These are phyloP conservation scores for Trypanosoma cruzi DNA, from an alignment of 208 protist species.

Conservation along the genomic window DNA sequence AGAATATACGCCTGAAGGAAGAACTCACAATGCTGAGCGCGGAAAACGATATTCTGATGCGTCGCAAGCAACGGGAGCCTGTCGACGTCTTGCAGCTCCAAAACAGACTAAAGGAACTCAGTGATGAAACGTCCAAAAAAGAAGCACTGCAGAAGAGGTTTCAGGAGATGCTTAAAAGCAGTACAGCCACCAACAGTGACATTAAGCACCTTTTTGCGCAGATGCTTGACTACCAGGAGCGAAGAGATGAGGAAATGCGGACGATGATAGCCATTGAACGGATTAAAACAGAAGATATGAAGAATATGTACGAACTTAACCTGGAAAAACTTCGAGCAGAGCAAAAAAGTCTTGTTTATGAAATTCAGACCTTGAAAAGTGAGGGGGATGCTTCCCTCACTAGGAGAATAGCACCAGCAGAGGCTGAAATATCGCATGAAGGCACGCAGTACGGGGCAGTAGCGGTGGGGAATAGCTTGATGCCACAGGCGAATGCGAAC, in stretches of 20 bases:
- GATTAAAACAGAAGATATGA: conserved; percentile 55
- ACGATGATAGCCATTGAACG: conserved; percentile 59
- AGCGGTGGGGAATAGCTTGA: not conserved
- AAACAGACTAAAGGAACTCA: conserved; percentile 30
- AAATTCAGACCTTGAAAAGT: not conserved
- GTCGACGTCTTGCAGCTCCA: conserved; percentile 27
- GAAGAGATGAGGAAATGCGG: conserved; percentile 44
- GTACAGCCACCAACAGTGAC: conserved; percentile 45
- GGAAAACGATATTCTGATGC: conserved; percentile 35
- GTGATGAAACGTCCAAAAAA: conserved; percentile 24
- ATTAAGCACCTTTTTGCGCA: conserved; percentile 61
- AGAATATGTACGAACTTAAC: conserved; percentile 31
- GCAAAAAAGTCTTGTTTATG: conserved; percentile 6
- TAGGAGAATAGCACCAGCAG: not conserved
- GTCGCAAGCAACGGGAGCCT: conserved; percentile 27
- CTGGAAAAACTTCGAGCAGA: conserved; percentile 19
- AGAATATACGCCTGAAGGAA: conserved; percentile 46
- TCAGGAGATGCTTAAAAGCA: conserved; percentile 40
- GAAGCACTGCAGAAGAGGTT: conserved; percentile 59
- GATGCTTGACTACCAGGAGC: conserved; percentile 80
- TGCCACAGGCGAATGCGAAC: not conserved
- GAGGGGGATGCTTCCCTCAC: not conserved
- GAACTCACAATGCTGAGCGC: conserved; percentile 50
- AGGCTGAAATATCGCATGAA: not conserved
- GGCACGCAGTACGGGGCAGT: not conserved